Evolutionary conservation across 768 basidiomycete genomes (phyloP).

Genomic region (Serendipita sp.): DNA sequence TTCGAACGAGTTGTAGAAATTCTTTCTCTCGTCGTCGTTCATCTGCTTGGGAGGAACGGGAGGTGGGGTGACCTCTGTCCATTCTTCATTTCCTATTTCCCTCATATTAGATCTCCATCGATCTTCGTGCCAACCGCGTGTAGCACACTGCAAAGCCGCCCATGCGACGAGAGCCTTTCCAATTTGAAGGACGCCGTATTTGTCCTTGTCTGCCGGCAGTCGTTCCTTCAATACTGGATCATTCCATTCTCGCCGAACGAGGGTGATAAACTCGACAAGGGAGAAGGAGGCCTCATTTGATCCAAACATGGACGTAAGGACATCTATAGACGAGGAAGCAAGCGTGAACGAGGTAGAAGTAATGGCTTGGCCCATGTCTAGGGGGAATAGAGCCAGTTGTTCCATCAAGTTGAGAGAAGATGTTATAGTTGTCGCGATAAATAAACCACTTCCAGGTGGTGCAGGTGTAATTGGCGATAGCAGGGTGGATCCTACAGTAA

Average conservation of each 20-base stretch:
- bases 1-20: background rate
- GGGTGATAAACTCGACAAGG: conserved; percentile 56
- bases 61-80: conserved; percentile 9
- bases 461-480: conserved; percentile 46
- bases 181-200: conserved; percentile 47
- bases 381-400: conserved; percentile 54
- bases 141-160: conserved; percentile 67
- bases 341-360: conserved; percentile 59
- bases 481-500: conserved; percentile 45
- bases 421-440: conserved; percentile 41
- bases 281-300: conserved; percentile 63
- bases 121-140: conserved; percentile 63
- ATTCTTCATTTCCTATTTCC: conserved; percentile 33
- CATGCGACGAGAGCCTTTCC: conserved; percentile 59
- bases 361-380: conserved; percentile 58
- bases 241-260: conserved; percentile 66
- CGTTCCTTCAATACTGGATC: conserved; percentile 33
- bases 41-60: background rate
- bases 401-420: conserved; percentile 50
- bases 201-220: conserved; percentile 39
- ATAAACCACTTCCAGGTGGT: conserved; percentile 34
- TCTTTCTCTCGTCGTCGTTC: background rate
- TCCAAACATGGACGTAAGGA: conserved; percentile 53
- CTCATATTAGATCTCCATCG: conserved; percentile 47
- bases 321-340: conserved; percentile 59